phyloP scores from a whole-genome alignment of 768 basidiomycete species.

The Tylopilus sp. region DNA sequence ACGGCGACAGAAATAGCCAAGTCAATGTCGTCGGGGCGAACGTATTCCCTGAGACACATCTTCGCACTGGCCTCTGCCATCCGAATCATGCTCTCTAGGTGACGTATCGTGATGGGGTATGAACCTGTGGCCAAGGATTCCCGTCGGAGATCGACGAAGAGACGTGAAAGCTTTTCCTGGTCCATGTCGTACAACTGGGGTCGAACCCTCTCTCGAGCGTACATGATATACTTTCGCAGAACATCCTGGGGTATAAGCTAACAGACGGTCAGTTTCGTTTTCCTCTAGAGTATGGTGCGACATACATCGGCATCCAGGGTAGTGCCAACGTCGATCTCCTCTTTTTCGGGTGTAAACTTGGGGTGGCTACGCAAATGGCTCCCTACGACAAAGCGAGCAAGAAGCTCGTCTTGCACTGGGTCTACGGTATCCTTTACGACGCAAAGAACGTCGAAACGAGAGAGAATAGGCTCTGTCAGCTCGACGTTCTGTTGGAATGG shows the following conservation, averaged over 20 bases:
- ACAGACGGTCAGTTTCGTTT: constrained; percentile 8
- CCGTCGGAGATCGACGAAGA: constrained; percentile 92
- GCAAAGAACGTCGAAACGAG: constrained; percentile 96
- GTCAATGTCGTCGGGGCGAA: constrained; percentile 94
- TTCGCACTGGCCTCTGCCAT: constrained; percentile 99
- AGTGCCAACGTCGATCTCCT: constrained; percentile 94
- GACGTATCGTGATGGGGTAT: constrained; percentile 96
- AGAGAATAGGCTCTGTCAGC: constrained; percentile 95
- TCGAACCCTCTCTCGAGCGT: constrained; percentile 87
- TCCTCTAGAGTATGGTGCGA: constrained; percentile 7
- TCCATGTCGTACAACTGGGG: constrained; percentile 96
- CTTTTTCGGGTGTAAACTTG: constrained; percentile 78
- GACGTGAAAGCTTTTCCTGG: constrained; percentile 89
- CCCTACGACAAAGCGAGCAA: constrained; percentile 97
- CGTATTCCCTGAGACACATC: constrained; percentile 96
- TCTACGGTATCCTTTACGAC: constrained; percentile 98
- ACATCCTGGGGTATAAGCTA: constrained; percentile 97
- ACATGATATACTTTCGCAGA: constrained; percentile 98
- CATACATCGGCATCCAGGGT: constrained; percentile 86
- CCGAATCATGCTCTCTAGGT: constrained; percentile 98
- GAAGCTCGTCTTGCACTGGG: constrained; percentile 93
- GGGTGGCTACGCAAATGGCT: constrained; percentile 95
- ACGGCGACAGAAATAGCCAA: constrained; percentile 95
- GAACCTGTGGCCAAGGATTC: constrained; percentile 98
- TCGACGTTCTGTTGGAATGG: constrained; percentile 99